Evolutionary conservation across 2,329 filamentous ascomycete species (phyloP).

Genomic region (Lasiodiplodia sp.): DNA sequence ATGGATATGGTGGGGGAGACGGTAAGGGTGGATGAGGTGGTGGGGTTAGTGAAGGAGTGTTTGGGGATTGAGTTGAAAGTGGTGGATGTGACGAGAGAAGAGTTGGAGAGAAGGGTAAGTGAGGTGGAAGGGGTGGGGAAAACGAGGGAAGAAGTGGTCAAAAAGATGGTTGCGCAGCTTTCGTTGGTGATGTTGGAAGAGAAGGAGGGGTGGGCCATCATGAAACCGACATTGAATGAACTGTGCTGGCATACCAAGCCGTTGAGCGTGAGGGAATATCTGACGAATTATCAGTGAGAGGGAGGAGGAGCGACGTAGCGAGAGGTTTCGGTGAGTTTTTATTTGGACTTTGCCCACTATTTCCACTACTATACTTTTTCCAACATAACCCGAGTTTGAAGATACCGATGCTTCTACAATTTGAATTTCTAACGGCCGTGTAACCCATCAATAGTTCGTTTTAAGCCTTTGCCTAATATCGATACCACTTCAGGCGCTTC

Average conservation of each 20-base stretch:
- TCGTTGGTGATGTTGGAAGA: slow-evolving; percentile 32
- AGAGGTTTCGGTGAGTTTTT: no score
- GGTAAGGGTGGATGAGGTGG: slow-evolving; percentile 37
- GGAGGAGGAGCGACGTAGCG: not conserved
- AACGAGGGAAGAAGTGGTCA: slow-evolving; percentile 33
- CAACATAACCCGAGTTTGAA: no score
- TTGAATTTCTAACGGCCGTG: no score
- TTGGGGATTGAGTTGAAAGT: slow-evolving; percentile 16
- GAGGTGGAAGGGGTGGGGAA: not conserved
- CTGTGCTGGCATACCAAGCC: slow-evolving; percentile 29
- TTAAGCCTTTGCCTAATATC: no score
- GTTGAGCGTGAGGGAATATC: slow-evolving; percentile 8
- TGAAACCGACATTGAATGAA: slow-evolving; percentile 14
- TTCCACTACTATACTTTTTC: no score
- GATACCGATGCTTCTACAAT: no score
- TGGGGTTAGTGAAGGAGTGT: slow-evolving; percentile 32
- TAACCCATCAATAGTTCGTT: no score
- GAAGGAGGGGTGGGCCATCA: slow-evolving; percentile 1
- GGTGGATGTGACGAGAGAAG: not conserved
- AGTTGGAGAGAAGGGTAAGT: slow-evolving; percentile 2
- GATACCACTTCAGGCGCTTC: no score
- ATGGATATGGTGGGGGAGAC: slow-evolving; percentile 45
- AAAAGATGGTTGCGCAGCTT: slow-evolving; percentile 31
- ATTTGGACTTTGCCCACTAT: no score
- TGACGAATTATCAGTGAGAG: not conserved